These are phyloP conservation scores for Hypoxylon intermedium DNA, from an alignment of 495 filamentous ascomycete species.

Conservation along the genomic window DNA sequence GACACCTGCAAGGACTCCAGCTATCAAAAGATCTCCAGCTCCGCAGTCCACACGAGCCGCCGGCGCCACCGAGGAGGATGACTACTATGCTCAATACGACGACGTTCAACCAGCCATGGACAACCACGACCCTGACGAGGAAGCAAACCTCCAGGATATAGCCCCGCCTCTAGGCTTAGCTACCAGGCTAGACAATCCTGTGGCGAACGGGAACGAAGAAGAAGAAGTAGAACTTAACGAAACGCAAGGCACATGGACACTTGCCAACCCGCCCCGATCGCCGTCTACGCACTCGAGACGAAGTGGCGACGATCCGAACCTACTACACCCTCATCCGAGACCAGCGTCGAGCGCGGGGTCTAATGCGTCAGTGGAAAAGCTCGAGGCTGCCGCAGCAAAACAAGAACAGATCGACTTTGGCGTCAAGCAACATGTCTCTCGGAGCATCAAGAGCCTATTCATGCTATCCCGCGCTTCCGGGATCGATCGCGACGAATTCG, in stretches of 20 bases:
- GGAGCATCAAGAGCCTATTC: conserved; percentile 88
- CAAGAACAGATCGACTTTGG: conserved; percentile 76
- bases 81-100: conserved; percentile 87
- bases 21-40: conserved; percentile 66
- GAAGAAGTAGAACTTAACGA: conserved; percentile 34
- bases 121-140: conserved; percentile 79
- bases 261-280: conserved; percentile 50
- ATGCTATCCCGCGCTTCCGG: conserved; percentile 79
- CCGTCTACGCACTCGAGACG: conserved; percentile 43
- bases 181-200: conserved; percentile 22
- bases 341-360: conserved; percentile 63
- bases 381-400: conserved; percentile 69
- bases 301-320: conserved; percentile 35
- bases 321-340: conserved; percentile 53
- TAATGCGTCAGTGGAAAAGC: conserved; percentile 65
- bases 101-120: conserved; percentile 92
- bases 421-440: conserved; percentile 86
- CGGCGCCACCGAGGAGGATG: conserved; percentile 63
- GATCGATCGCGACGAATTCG: conserved; percentile 84
- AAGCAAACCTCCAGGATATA: conserved; percentile 42
- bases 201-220: conserved; percentile 32
- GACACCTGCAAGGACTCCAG: conserved; percentile 79
- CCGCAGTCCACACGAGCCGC: conserved; percentile 49
- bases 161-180: conserved; percentile 48
- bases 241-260: conserved; percentile 46